Evolutionary conservation across 176 grass and related monocot genomes (phyloP).

Genomic region (Oryza meridionalis): DNA sequence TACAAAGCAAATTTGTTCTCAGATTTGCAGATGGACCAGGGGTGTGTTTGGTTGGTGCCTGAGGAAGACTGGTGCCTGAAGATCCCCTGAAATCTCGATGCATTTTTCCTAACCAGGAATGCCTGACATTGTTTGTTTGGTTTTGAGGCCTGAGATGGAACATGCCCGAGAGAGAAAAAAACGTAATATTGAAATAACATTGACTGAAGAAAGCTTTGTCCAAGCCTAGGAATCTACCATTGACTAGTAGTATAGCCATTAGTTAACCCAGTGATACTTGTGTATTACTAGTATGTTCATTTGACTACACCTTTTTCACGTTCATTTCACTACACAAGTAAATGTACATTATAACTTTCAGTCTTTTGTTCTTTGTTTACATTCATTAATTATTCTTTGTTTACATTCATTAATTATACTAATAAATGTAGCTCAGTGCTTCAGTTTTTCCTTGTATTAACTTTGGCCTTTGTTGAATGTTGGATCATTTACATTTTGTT

Average conservation of each 20-base stretch:
- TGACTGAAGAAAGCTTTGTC: neutral
- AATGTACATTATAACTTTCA: neutral
- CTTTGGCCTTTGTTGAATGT: neutral
- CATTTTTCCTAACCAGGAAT: neutral
- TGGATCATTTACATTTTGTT: neutral
- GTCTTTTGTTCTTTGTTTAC: conserved; percentile 2
- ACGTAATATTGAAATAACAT: neutral
- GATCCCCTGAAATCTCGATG: neutral
- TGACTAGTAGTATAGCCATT: neutral
- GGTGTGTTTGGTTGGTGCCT: neutral
- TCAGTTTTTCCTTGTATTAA: neutral
- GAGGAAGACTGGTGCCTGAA: neutral
- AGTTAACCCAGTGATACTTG: neutral
- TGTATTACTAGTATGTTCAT: neutral
- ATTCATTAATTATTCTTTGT: conserved; percentile 9
- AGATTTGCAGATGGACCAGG: conserved; percentile 1
- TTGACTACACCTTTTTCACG: neutral
- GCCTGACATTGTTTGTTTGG: neutral
- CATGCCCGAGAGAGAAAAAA: neutral
- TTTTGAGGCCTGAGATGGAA: neutral
- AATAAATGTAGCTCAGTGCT: neutral
- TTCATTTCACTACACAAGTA: neutral
- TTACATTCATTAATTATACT: conserved; percentile 10
- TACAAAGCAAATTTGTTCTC: neutral
- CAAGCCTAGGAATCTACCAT: neutral